A percentile compares a stretch with the other conserved stretches of the same genome.
phyloP scores from a whole-genome alignment of 768 basidiomycete species.

The Coprinopsis strossmayeri region DNA sequence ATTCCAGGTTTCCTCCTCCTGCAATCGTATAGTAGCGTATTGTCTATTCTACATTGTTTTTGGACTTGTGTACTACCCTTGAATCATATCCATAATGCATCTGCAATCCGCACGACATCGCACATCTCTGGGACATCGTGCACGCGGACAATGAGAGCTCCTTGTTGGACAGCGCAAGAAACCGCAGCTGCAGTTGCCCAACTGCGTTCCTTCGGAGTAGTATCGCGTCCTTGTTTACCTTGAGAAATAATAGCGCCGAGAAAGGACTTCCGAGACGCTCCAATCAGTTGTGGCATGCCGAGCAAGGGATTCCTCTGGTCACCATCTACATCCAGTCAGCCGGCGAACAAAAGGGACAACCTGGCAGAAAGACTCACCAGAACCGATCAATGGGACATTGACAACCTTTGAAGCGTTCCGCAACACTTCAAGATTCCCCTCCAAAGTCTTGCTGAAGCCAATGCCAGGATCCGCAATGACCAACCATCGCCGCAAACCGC shows the following conservation, averaged over 20 bases:
- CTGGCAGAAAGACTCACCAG: conserved; percentile 15
- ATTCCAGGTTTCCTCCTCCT: no score
- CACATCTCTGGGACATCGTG: conserved; percentile 72
- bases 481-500: conserved; percentile 81
- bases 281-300: conserved; percentile 66
- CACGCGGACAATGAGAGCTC: conserved; percentile 68
- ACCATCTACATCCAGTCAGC: conserved; percentile 9
- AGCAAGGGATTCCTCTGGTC: conserved; percentile 39
- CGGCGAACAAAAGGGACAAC: conserved; percentile 5
- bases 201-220: conserved; percentile 57
- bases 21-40: not conserved
- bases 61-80: no score
- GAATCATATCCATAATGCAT: conserved; percentile 56
- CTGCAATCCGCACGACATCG: conserved; percentile 66
- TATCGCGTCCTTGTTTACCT: conserved; percentile 44
- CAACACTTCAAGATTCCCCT: conserved; percentile 68
- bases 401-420: conserved; percentile 42
- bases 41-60: no score
- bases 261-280: conserved; percentile 81
- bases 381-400: conserved; percentile 28
- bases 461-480: conserved; percentile 89
- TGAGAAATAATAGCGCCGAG: conserved; percentile 58
- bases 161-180: conserved; percentile 68
- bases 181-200: conserved; percentile 80
- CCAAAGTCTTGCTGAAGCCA: conserved; percentile 85